phyloP scores from a whole-genome alignment of 345 rosid species.

The Camelina sativa region DNA sequence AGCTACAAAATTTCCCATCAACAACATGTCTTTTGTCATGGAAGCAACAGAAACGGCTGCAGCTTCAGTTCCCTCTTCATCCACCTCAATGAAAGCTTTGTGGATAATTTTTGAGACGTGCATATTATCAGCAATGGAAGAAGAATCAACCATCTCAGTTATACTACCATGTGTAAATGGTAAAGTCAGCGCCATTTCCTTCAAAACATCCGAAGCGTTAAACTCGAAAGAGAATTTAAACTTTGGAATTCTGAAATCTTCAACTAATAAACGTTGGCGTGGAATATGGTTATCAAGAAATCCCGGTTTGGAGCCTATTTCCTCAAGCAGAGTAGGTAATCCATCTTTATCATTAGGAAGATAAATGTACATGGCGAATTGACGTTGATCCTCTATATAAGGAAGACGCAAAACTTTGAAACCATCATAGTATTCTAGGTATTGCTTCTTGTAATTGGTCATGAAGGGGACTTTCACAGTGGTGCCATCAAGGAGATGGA shows the following conservation, averaged over 20 bases:
- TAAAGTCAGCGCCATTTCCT: slow-evolving; percentile 51
- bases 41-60: slow-evolving; percentile 54
- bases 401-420: slow-evolving; percentile 72
- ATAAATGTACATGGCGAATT: slow-evolving; percentile 66
- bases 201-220: slow-evolving; percentile 50
- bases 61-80: slow-evolving; percentile 70
- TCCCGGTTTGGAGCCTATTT: slow-evolving; percentile 46
- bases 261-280: slow-evolving; percentile 27
- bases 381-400: slow-evolving; percentile 63
- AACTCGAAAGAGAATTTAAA: slow-evolving; percentile 56
- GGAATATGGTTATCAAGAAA: slow-evolving; percentile 60
- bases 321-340: slow-evolving; percentile 52
- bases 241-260: slow-evolving; percentile 56
- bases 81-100: slow-evolving; percentile 57
- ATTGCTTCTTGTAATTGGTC: slow-evolving; percentile 62
- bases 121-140: slow-evolving; percentile 32
- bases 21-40: neutral
- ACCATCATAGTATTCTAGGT: slow-evolving; percentile 47
- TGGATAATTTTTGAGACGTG: slow-evolving; percentile 55
- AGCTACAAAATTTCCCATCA: slow-evolving; percentile 53
- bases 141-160: slow-evolving; percentile 58
- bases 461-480: slow-evolving; percentile 63
- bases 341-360: slow-evolving; percentile 68
- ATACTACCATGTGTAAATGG: slow-evolving; percentile 55
- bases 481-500: slow-evolving; percentile 58